A percentile compares a stretch with the other conserved stretches of the same genome.
phyloP scores from a whole-genome alignment of 179 eudicot species.

The Gypsophila paniculata region DNA sequence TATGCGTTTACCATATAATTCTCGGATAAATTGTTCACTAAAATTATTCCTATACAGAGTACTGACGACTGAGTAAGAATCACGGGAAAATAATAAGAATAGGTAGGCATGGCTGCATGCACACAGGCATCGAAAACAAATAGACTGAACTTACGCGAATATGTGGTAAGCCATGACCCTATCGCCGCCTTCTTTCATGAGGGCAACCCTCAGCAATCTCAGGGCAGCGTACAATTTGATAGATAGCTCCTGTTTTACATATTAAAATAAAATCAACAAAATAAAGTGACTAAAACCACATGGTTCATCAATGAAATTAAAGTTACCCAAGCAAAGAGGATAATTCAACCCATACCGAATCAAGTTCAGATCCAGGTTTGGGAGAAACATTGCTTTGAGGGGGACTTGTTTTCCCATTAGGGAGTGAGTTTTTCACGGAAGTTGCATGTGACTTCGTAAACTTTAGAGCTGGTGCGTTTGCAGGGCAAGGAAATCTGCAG shows the following conservation, averaged over 20 bases:
- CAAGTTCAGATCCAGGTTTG: slow-evolving; percentile 38
- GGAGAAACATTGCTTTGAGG: slow-evolving; percentile 35
- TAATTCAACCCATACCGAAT: slow-evolving; percentile 36
- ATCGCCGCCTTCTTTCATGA: slow-evolving; percentile 61
- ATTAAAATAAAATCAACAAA: slow-evolving; percentile 10
- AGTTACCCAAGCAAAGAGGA: not conserved
- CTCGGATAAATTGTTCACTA: not conserved
- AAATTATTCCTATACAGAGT: not conserved
- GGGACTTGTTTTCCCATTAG: slow-evolving; percentile 44
- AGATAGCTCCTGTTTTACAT: slow-evolving; percentile 48
- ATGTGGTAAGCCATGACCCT: slow-evolving; percentile 65
- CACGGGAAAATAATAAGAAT: not conserved
- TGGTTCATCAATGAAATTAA: slow-evolving; percentile 11
- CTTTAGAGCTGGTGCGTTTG: slow-evolving; percentile 44
- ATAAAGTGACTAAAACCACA: not conserved
- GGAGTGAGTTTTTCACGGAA: slow-evolving; percentile 48
- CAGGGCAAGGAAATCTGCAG: slow-evolving; percentile 65
- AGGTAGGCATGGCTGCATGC: not conserved
- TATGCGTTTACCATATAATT: not conserved
- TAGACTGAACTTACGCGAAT: slow-evolving; percentile 47
- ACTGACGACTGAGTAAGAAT: not conserved
- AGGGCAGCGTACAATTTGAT: slow-evolving; percentile 59
- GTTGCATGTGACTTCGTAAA: slow-evolving; percentile 43
- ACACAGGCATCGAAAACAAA: not conserved
- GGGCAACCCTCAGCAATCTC: slow-evolving; percentile 46